Evolutionary conservation across 257 asterid species (phyloP).

Genomic region (Nicotiana tomentosiformis): DNA sequence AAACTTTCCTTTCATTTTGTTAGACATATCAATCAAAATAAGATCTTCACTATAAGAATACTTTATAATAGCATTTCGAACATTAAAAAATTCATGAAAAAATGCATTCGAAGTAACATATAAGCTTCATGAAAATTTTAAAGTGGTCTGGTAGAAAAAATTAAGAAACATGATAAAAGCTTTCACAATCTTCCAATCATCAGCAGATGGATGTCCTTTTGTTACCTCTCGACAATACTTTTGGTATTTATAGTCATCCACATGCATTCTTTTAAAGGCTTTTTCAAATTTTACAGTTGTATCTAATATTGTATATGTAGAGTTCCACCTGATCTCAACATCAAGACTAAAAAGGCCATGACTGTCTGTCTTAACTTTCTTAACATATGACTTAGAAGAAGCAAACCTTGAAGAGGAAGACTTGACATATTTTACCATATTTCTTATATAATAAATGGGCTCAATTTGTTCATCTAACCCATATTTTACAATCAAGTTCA

Average conservation of each 20-base stretch:
- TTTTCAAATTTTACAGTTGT: background rate
- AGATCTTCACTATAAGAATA: background rate
- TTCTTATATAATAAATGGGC: too few species aligned
- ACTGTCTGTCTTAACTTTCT: background rate
- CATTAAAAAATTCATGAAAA: background rate
- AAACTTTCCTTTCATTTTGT: too few species aligned
- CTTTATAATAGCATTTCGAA: background rate
- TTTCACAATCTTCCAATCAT: background rate
- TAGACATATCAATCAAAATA: background rate
- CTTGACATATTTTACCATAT: too few species aligned
- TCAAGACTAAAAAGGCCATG: background rate
- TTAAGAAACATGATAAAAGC: background rate
- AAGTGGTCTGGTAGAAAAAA: background rate
- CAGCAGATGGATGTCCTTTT: background rate
- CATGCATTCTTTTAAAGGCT: background rate
- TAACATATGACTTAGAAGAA: background rate
- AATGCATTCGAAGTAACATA: background rate
- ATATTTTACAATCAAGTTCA: too few species aligned
- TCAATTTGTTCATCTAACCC: too few species aligned
- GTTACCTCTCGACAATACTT: background rate
- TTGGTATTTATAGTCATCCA: background rate
- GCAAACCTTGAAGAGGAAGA: background rate
- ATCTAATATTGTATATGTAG: too few species aligned
- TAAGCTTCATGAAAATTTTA: background rate
- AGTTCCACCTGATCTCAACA: background rate